Conservation (phyloP, 1,284 basidiomycete genomes). For the Wallemia mellicola region DNA sequence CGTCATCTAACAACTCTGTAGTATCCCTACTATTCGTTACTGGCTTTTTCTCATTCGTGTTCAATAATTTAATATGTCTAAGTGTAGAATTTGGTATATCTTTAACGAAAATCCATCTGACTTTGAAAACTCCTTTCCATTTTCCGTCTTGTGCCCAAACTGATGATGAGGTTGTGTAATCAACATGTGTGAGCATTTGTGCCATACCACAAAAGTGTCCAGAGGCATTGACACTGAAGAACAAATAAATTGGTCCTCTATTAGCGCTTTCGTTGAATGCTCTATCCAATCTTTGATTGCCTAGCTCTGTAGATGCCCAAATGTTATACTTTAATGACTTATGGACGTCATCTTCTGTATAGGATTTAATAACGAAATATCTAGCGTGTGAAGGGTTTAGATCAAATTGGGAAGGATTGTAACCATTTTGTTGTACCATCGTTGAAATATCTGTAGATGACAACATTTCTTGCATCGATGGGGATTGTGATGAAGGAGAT, state of each 20-base stretch:
- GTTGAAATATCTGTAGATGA: conserved; percentile 42
- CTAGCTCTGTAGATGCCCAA: conserved; percentile 25
- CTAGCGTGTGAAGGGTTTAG: conserved; percentile 41
- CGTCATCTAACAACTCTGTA: conserved; percentile 66
- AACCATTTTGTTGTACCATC: conserved; percentile 56
- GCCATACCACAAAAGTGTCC: conserved; percentile 93
- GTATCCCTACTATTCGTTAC: conserved; percentile 52
- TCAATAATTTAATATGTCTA: conserved; percentile 55
- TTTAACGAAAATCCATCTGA: conserved; percentile 78
- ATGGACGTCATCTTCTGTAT: conserved; percentile 90
- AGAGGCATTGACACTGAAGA: conserved; percentile 83
- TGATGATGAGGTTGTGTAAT: conserved; percentile 23
- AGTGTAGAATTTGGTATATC: conserved; percentile 67
- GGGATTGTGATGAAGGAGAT: too few species aligned
- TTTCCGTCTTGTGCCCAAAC: conserved; percentile 84
- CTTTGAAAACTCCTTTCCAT: conserved; percentile 91
- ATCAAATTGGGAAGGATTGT: conserved; percentile 66
- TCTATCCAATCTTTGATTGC: conserved; percentile 78
- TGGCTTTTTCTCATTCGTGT: conserved; percentile 83
- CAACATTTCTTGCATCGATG: too few species aligned
- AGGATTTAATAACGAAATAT: conserved; percentile 91
- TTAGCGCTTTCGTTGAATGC: conserved; percentile 69
- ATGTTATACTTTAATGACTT: conserved; percentile 53
- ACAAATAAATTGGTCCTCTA: conserved; percentile 70
- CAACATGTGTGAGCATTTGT: conserved; percentile 52